Evolutionary conservation across 345 rosid genomes (phyloP).

Genomic region (Laguncularia racemosa): DNA sequence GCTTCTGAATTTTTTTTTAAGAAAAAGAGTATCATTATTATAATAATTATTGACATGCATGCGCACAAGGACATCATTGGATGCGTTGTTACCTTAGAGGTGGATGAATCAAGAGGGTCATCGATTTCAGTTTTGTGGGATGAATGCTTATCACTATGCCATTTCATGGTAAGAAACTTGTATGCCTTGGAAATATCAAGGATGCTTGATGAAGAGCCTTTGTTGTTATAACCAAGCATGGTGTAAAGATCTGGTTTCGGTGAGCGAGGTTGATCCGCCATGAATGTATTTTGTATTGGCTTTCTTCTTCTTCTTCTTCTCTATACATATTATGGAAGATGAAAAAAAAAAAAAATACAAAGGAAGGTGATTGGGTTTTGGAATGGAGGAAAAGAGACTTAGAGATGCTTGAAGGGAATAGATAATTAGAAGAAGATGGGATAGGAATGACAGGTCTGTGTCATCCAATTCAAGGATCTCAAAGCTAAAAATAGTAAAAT

Average conservation of each 20-base stretch:
- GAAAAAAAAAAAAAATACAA: no score
- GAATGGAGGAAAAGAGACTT: no score
- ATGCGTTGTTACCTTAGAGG: constrained; percentile 8
- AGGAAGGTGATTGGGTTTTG: no score
- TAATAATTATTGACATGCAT: neutral
- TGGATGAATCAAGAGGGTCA: neutral
- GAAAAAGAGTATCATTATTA: constrained; percentile 12
- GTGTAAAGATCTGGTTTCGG: constrained; percentile 10
- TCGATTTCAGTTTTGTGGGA: constrained; percentile 26
- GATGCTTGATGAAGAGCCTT: constrained; percentile 4
- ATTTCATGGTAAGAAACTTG: constrained; percentile 49
- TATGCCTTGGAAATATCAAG: constrained; percentile 41
- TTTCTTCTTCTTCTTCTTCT: no score
- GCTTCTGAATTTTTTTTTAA: constrained; percentile 3
- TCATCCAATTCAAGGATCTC: no score
- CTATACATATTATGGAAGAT: no score
- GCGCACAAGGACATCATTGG: neutral
- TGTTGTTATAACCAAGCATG: constrained; percentile 1
- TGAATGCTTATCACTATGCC: constrained; percentile 26
- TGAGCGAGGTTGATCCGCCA: constrained; percentile 12
- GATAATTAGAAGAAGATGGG: no score
- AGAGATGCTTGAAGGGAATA: no score
- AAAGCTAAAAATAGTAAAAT: no score
- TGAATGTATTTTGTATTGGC: neutral
- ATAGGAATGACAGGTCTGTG: no score